phyloP scores from a whole-genome alignment of 441 rosid genomes.

The Pelargonium australe region DNA sequence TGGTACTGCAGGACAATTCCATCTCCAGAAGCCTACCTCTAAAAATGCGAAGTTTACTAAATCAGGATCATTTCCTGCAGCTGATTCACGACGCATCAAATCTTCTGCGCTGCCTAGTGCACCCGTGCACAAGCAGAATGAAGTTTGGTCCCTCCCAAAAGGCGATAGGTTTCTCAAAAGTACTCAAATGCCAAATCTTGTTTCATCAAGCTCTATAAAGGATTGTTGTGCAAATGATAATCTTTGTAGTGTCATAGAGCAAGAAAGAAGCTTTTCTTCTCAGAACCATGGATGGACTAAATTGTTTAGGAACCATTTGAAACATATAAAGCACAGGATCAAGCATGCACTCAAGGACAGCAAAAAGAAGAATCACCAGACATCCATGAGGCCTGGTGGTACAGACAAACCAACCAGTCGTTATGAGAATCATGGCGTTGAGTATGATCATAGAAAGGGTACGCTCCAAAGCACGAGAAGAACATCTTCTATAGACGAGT shows the following conservation, averaged over 20 bases:
- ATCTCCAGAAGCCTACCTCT: too few species aligned
- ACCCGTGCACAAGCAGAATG: slow-evolving; percentile 63
- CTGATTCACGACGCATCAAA: too few species aligned
- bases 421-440: not conserved
- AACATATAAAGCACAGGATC: slow-evolving; percentile 49
- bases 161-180: slow-evolving; percentile 24
- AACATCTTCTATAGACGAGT: slow-evolving; percentile 43
- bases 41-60: slow-evolving; percentile 35
- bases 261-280: too few species aligned
- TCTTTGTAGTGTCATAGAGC: too few species aligned
- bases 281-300: slow-evolving; percentile 44
- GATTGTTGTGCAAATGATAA: slow-evolving; percentile 7
- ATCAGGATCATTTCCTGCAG: slow-evolving; percentile 74
- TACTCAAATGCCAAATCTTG: slow-evolving; percentile 21
- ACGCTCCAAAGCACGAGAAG: slow-evolving; percentile 24
- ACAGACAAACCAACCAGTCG: too few species aligned
- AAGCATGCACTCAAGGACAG: slow-evolving; percentile 43
- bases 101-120: too few species aligned
- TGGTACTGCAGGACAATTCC: slow-evolving; percentile 18
- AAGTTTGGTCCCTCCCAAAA: slow-evolving; percentile 51
- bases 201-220: slow-evolving; percentile 16
- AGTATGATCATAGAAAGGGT: slow-evolving; percentile 14
- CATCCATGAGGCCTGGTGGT: too few species aligned
- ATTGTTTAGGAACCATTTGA: slow-evolving; percentile 38
- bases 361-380: slow-evolving; percentile 17